phyloP scores from a whole-genome alignment of 331 rosid species.

The Malus hybrid region DNA sequence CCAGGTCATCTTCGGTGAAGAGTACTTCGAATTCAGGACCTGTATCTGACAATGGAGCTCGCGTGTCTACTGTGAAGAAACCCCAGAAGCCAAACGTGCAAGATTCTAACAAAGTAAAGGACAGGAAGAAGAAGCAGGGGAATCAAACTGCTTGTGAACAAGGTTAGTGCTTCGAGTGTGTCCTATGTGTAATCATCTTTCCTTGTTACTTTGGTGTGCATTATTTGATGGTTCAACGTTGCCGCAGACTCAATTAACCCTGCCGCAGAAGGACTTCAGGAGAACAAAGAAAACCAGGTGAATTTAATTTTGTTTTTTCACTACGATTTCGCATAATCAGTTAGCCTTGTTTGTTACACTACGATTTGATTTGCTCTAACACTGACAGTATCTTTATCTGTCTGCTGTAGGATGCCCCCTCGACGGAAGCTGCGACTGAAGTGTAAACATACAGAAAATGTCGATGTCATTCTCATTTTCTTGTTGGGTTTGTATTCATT shows the following conservation, averaged over 20 bases:
- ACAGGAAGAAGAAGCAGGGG: conserved; percentile 32
- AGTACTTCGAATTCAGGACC: conserved; percentile 33
- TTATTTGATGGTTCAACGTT: neutral
- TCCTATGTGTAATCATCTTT: too few species aligned
- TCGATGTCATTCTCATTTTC: conserved; percentile 12
- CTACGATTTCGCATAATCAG: neutral
- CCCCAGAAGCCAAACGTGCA: conserved; percentile 44
- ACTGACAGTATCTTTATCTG: neutral
- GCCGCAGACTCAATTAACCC: conserved; percentile 34
- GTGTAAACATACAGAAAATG: conserved; percentile 21
- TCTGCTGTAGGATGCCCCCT: conserved; percentile 37
- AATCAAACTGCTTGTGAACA: conserved; percentile 33
- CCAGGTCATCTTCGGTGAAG: conserved; percentile 34
- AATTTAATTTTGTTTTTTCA: neutral
- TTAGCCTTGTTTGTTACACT: neutral
- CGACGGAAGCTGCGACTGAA: conserved; percentile 37
- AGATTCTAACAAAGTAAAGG: conserved; percentile 39
- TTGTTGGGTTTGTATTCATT: conserved; percentile 34
- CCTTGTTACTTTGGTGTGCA: neutral
- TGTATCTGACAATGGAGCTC: conserved; percentile 29
- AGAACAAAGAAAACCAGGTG: conserved; percentile 86
- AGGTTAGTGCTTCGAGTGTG: conserved; percentile 25
- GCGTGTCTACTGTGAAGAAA: conserved; percentile 29
- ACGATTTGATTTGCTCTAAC: neutral
- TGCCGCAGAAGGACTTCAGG: conserved; percentile 29